These are phyloP conservation scores for Amoeboaphelidium occidentale DNA, from an alignment of 371 early-diverging fungal species.

Conservation along the genomic window DNA sequence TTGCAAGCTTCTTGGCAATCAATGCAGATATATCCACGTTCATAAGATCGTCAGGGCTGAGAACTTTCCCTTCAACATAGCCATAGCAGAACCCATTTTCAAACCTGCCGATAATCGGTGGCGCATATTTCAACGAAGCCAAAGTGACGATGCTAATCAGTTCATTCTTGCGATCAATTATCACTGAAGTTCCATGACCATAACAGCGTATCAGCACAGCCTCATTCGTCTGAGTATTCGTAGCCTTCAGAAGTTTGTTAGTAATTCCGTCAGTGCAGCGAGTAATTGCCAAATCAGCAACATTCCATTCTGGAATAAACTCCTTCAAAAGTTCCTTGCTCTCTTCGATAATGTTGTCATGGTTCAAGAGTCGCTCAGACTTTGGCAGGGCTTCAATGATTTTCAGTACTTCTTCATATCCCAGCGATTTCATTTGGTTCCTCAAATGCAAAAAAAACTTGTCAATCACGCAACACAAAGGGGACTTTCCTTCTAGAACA, in stretches of 20 bases:
- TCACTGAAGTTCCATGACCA: slow-evolving; percentile 52
- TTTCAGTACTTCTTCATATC: no score
- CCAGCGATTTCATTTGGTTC: no score
- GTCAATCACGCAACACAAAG: no score
- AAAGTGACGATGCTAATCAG: slow-evolving; percentile 50
- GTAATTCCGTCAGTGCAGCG: not conserved
- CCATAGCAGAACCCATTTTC: slow-evolving; percentile 75
- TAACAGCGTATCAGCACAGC: slow-evolving; percentile 65
- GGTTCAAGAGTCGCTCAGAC: no score
- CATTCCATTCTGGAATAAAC: no score
- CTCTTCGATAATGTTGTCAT: no score
- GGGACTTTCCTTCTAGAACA: no score
- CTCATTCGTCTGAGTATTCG: slow-evolving; percentile 26
- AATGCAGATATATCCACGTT: slow-evolving; percentile 35
- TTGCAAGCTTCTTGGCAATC: slow-evolving; percentile 49
- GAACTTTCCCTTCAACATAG: slow-evolving; percentile 45
- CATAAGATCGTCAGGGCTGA: slow-evolving; percentile 28
- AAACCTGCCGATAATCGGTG: slow-evolving; percentile 63
- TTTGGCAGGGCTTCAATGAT: no score
- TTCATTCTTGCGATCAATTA: slow-evolving; percentile 74
- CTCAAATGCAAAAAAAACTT: no score
- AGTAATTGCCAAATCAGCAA: no score
- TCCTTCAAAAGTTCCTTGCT: no score
- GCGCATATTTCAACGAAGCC: slow-evolving; percentile 36
- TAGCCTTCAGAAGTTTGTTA: slow-evolving; percentile 5